A percentile compares a stretch with the other conserved stretches of the same genome.
Conservation (phyloP, 2,329 filamentous ascomycete species). For the Biscogniauxia mediterranea region DNA sequence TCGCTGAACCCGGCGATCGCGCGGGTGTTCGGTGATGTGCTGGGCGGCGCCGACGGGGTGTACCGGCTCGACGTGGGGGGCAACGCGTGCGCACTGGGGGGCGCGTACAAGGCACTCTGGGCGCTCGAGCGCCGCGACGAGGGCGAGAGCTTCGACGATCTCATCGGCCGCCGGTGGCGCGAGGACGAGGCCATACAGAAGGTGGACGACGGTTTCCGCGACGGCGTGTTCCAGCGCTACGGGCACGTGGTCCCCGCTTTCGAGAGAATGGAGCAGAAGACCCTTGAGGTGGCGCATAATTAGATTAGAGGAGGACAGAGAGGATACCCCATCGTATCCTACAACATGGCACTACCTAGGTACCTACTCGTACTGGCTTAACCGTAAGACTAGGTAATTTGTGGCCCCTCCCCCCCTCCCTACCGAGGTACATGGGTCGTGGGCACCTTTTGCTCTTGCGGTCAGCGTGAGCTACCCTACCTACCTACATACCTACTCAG, state of each 20-base stretch:
- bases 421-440: too few species aligned
- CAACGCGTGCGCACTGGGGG: slow-evolving; percentile 90
- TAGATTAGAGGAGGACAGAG: slow-evolving; percentile 9
- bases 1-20: slow-evolving; percentile 88
- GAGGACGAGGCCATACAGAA: slow-evolving; percentile 80
- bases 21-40: slow-evolving; percentile 77
- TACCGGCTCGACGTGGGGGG: slow-evolving; percentile 92
- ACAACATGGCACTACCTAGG: not conserved
- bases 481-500: too few species aligned
- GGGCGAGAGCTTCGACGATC: slow-evolving; percentile 80
- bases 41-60: slow-evolving; percentile 85
- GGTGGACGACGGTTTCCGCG: slow-evolving; percentile 77
- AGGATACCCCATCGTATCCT: not conserved
- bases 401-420: too few species aligned
- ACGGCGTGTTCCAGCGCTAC: slow-evolving; percentile 74
- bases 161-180: slow-evolving; percentile 81
- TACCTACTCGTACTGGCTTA: too few species aligned
- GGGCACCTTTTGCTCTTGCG: too few species aligned
- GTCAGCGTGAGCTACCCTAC: too few species aligned
- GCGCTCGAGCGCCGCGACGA: slow-evolving; percentile 64
- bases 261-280: slow-evolving; percentile 31
- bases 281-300: slow-evolving; percentile 32
- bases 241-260: slow-evolving; percentile 68
- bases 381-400: not conserved
- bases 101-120: slow-evolving; percentile 96